Percentiles rank a stretch among this genome's conserved stretches.
Conservation (phyloP, 2,329 filamentous ascomycete genomes). For the Fusarium heterosporum region DNA sequence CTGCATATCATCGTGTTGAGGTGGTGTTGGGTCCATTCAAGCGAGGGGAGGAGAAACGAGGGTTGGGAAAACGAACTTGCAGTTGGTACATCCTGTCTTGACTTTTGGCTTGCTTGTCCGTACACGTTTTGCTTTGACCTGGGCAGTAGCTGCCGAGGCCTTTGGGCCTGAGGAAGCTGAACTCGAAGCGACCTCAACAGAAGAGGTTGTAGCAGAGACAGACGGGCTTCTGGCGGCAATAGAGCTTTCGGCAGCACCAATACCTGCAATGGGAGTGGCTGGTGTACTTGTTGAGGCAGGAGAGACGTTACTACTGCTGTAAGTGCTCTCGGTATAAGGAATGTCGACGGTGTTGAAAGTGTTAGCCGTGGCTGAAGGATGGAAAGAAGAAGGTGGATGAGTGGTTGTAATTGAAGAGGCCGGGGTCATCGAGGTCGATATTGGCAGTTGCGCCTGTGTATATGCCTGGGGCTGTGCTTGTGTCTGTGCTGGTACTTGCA, state of each 20-base stretch:
- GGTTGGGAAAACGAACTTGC: conserved; percentile 67
- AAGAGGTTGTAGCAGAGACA: conserved; percentile 10
- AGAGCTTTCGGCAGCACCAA: conserved; percentile 6
- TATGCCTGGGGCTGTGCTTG: not conserved
- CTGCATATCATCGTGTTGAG: conserved; percentile 22
- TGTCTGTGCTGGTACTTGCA: not conserved
- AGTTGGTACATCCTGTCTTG: conserved; percentile 74
- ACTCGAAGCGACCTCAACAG: conserved; percentile 7
- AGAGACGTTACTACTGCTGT: conserved; percentile 39
- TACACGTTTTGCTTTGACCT: conserved; percentile 54
- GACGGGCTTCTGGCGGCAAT: conserved; percentile 14
- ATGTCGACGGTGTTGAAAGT: conserved; percentile 23
- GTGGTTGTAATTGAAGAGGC: conserved; percentile 11
- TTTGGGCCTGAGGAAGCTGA: conserved; percentile 17
- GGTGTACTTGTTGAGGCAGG: conserved; percentile 32
- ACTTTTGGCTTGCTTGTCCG: conserved; percentile 70
- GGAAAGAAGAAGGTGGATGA: conserved; percentile 20
- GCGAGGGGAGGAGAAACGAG: not conserved
- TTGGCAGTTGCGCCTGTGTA: not conserved
- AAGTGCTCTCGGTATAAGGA: conserved; percentile 28
- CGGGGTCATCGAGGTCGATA: conserved; percentile 5
- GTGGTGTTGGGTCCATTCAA: conserved; percentile 5
- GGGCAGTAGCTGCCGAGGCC: conserved; percentile 10
- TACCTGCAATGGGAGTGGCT: conserved; percentile 26
- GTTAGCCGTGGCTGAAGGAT: conserved; percentile 4